phyloP scores from a whole-genome alignment of 108 stramenopile species.

The Epipyxis sp. region DNA sequence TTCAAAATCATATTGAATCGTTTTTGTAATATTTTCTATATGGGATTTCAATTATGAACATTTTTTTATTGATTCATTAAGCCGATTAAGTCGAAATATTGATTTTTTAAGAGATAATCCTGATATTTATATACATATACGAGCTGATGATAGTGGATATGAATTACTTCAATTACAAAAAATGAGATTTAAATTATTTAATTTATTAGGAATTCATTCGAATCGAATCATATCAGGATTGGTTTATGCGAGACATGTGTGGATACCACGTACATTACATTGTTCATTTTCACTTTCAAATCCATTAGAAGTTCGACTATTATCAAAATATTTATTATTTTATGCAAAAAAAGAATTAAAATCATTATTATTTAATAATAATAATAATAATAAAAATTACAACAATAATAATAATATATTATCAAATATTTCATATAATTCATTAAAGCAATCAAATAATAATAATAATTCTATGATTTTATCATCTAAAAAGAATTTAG shows the following conservation, averaged over 20 bases:
- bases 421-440: too few species aligned
- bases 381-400: too few species aligned
- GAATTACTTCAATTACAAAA: background rate
- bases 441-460: too few species aligned
- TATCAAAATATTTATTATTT: conserved; percentile 9
- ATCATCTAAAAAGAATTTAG: too few species aligned
- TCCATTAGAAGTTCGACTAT: background rate
- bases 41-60: conserved; percentile 24
- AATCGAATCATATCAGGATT: background rate
- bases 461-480: too few species aligned
- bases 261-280: background rate
- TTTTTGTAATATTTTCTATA: background rate
- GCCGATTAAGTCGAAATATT: background rate
- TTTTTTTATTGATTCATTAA: background rate
- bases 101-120: background rate
- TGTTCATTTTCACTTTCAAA: background rate
- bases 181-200: background rate
- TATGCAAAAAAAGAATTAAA: too few species aligned
- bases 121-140: conserved; percentile 1
- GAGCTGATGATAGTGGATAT: background rate
- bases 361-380: too few species aligned
- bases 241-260: background rate
- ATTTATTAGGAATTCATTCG: background rate
- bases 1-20: too few species aligned
- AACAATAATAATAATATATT: too few species aligned